Evolutionary conservation across 2,329 filamentous ascomycete genomes (phyloP).

Genomic region (Cladosporium sp.): DNA sequence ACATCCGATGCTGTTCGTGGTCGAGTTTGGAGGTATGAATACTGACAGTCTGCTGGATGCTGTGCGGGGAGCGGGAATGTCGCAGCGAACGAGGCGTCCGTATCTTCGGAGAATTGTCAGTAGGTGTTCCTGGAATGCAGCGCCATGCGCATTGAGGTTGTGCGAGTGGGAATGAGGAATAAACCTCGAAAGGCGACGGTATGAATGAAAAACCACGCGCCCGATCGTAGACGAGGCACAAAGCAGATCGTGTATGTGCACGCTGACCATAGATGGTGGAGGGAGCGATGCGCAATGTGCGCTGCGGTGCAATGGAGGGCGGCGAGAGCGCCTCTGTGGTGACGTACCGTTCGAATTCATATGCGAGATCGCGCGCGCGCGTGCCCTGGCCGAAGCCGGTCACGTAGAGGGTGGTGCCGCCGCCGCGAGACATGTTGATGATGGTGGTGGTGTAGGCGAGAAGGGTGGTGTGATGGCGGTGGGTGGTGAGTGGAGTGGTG

Average conservation of each 20-base stretch:
- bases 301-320: slow-evolving; percentile 9
- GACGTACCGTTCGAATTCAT: slow-evolving; percentile 99
- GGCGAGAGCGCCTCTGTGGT: slow-evolving; percentile 34
- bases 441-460: not conserved
- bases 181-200: not conserved
- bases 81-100: slow-evolving; percentile 94
- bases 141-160: not conserved
- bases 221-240: not conserved
- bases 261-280: not conserved
- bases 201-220: not conserved
- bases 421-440: slow-evolving; percentile 78
- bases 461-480: not conserved
- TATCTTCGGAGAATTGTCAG: slow-evolving; percentile 68
- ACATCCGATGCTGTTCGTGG: slow-evolving; percentile 23
- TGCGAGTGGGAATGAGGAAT: not conserved
- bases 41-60: slow-evolving; percentile 94
- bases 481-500: not conserved
- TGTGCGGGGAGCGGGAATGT: slow-evolving; percentile 94
- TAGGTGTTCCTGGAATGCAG: slow-evolving; percentile 15
- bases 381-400: slow-evolving; percentile 99
- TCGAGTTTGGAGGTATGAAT: not conserved
- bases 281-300: not conserved
- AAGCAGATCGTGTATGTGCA: not conserved
- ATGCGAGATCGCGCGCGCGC: slow-evolving; percentile 97
- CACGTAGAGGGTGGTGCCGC: slow-evolving; percentile 91